phyloP scores from a whole-genome alignment of 805 yeast genomes.

The Sugiyamaella valdiviana region DNA sequence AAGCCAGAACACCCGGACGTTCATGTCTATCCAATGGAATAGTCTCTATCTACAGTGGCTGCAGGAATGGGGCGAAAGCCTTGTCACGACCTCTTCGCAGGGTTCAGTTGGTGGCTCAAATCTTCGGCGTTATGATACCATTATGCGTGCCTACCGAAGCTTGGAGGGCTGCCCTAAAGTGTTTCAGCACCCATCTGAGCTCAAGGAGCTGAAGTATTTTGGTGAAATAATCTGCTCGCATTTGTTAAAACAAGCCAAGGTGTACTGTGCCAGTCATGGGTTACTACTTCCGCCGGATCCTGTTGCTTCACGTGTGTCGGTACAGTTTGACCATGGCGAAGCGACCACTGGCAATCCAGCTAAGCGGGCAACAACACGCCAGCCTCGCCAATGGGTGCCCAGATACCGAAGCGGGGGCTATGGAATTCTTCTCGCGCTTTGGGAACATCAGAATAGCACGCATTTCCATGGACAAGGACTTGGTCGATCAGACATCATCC shows the following conservation, averaged over 20 bases:
- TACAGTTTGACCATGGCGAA: conserved; percentile 13
- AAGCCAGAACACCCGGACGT: not conserved
- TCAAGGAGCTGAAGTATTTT: conserved; percentile 54
- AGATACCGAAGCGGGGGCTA: conserved; percentile 74
- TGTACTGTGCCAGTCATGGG: conserved; percentile 54
- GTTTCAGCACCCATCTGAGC: conserved; percentile 51
- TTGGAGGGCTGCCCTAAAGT: conserved; percentile 41
- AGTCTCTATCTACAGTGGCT: conserved; percentile 28
- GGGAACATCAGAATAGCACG: conserved; percentile 27
- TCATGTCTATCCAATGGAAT: conserved; percentile 16
- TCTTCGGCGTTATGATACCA: conserved; percentile 32
- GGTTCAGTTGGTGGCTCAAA: not conserved
- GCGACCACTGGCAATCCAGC: conserved; percentile 6
- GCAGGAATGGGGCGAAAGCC: conserved; percentile 21
- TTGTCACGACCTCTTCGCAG: not conserved
- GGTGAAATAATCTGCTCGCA: conserved; percentile 62
- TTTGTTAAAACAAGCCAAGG: conserved; percentile 42
- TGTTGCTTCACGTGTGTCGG: conserved; percentile 1
- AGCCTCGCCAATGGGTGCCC: conserved; percentile 54
- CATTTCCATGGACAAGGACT: conserved; percentile 43
- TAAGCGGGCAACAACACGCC: conserved; percentile 21
- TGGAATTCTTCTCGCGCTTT: conserved; percentile 63
- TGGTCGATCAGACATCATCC: conserved; percentile 52
- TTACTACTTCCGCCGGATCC: conserved; percentile 39
- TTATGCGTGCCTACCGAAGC: conserved; percentile 50